phyloP scores from a whole-genome alignment of 768 basidiomycete species.

The Thelephora ganbajun region DNA sequence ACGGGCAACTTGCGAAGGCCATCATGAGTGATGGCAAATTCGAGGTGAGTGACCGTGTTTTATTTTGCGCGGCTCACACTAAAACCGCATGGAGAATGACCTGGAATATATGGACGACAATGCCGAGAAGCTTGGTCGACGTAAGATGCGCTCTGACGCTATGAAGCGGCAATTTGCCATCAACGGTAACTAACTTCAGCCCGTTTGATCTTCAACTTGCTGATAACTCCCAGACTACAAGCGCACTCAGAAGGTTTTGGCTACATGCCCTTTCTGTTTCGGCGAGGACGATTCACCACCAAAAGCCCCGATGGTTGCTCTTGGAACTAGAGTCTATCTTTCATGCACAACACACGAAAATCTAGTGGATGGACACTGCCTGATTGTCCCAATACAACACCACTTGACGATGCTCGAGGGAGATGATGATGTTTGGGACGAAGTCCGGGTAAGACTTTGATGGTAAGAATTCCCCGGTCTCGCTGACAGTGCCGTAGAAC shows the following conservation, averaged over 20 bases:
- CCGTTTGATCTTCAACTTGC: background rate
- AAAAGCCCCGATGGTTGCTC: conserved; percentile 75
- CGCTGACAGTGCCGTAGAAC: conserved; percentile 27
- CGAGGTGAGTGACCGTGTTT: conserved; percentile 31
- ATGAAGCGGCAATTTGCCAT: conserved; percentile 97
- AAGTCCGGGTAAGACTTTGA: conserved; percentile 62
- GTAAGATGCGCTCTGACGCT: conserved; percentile 92
- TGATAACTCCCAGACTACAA: conserved; percentile 61
- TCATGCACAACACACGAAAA: conserved; percentile 81
- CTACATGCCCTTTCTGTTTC: conserved; percentile 79
- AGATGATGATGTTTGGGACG: conserved; percentile 98
- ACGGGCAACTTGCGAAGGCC: conserved; percentile 77
- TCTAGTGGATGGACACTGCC: conserved; percentile 81
- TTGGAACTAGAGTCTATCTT: conserved; percentile 86
- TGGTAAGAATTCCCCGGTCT: background rate
- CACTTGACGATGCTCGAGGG: conserved; percentile 82
- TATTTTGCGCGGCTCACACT: background rate
- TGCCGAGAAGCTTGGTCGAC: conserved; percentile 79
- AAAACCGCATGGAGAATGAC: conserved; percentile 39
- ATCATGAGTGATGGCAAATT: conserved; percentile 86
- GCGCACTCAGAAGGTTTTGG: conserved; percentile 79
- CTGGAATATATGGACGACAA: conserved; percentile 96
- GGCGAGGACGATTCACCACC: conserved; percentile 87
- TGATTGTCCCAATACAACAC: conserved; percentile 94
- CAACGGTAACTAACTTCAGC: conserved; percentile 41